Base-by-base conservation (phyloP, 495 filamentous ascomycete genomes). In the Lophiotrema nucula region DNA sequence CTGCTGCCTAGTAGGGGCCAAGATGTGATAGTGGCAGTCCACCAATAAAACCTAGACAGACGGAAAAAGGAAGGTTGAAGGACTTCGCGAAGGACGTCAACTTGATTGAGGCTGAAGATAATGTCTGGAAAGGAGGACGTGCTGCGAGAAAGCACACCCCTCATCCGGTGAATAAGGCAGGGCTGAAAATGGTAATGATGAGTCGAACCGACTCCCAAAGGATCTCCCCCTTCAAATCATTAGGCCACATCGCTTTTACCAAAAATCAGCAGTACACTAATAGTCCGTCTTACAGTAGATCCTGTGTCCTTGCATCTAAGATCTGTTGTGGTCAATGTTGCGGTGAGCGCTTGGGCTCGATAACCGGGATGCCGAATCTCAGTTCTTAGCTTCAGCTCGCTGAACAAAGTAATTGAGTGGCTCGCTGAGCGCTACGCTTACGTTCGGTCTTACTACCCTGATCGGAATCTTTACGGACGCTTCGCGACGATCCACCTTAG, bases 301-400 rank as follows among this genome's bases (percentile, higher is more conserved):
- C 31, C 31, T 35, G 15, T 8, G 15, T 8, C 8, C 15, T 35
- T 35, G 31, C 31, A 19, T 43, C 39, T 21, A 6, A 43, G 39
- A 43, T 43, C 39, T 43, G 10, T 19, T 19, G 8, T 11, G 39
- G 16, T 48, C 19, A 18, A 48, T 48, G 3, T 48, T 48, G 46
- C 46, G 46, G 46, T 48, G 46, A 48, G 46, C 23, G 46, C 46
- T 31, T 22, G 46, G n/a, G 46, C 18, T 48, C 15, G 18, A 12
- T n/a, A 31, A 2, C 46, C 46, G 21, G 46, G 6, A 48, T 18
- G 18, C 39, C 39, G 8, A 43, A 19, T 8, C 39, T 43, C 6
- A 43, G 8, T 8, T 35, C 8, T 8, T 35, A 35, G 31, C 15
- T 15, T 15, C 15, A 8, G 31, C 15, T 8, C 31, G 31, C 8